Percentiles rank a stretch among this genome's conserved stretches.
Evolutionary conservation across 1,139 yeast genomes (phyloP).

Genomic region (Magnusiomyces sp.): DNA sequence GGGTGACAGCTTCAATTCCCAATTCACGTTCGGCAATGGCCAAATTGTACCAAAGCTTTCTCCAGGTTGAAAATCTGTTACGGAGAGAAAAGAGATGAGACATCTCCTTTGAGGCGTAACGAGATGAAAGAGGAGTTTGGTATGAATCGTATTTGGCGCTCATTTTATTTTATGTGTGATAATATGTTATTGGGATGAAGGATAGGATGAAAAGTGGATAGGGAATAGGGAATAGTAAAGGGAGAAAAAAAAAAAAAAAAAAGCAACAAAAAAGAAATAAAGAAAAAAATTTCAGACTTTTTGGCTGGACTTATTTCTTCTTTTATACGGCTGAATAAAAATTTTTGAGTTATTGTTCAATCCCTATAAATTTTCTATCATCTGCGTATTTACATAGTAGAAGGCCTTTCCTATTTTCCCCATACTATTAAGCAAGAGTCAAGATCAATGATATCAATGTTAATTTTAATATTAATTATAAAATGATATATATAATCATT

Average conservation of each 20-base stretch:
- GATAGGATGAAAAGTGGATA: background rate
- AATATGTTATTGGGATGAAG: background rate
- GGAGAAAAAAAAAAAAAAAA: background rate
- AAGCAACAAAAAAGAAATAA: background rate
- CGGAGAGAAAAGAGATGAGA: slow-evolving; percentile 82
- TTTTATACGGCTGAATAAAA: no score
- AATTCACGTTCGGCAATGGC: slow-evolving; percentile 94
- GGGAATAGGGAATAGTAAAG: background rate
- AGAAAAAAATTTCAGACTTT: no score
- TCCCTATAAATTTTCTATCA: no score
- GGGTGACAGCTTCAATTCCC: slow-evolving; percentile 76
- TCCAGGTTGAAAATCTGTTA: slow-evolving; percentile 96
- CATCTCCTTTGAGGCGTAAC: slow-evolving; percentile 98
- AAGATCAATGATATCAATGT: no score
- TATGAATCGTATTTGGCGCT: slow-evolving; percentile 35
- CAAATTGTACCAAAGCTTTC: slow-evolving; percentile 90
- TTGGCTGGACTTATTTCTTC: no score
- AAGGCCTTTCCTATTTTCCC: no score
- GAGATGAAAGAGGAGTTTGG: slow-evolving; percentile 86
- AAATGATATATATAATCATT: no score
- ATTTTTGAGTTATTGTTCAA: no score
- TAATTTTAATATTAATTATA: no score
- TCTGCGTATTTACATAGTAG: no score
- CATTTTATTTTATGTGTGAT: background rate
- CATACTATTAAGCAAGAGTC: no score